Conservation (phyloP, 208 protist species). For the Acanthamoeba rhysodes region DNA sequence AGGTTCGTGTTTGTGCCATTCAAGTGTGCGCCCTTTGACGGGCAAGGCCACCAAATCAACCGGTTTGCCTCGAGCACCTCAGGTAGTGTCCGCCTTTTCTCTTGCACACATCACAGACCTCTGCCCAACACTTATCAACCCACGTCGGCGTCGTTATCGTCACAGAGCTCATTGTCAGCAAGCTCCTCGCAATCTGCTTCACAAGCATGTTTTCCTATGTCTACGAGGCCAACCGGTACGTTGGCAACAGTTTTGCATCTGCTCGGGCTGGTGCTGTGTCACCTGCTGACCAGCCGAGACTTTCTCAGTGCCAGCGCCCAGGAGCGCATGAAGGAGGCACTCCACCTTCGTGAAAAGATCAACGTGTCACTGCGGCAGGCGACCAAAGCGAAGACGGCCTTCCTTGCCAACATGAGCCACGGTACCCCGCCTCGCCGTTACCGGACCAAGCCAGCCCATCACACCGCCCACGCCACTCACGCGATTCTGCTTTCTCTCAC, state of each 20-base stretch:
- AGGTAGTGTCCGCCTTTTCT: neutral
- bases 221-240: neutral
- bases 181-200: neutral
- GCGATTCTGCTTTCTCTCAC: neutral
- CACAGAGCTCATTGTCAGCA: neutral
- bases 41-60: neutral
- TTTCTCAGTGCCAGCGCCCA: neutral
- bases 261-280: neutral
- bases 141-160: too few species aligned
- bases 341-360: neutral
- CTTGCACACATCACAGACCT: too few species aligned
- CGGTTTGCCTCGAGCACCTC: neutral
- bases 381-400: slow-evolving; percentile 23
- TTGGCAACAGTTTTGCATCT: neutral
- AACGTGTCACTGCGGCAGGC: neutral
- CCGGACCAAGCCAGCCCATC: neutral
- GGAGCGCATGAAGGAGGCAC: slow-evolving; percentile 9
- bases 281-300: neutral
- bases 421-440: neutral
- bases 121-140: too few species aligned
- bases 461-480: neutral
- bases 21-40: neutral
- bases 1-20: neutral
- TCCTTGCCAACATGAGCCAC: slow-evolving; percentile 58
- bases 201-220: neutral